Percentiles rank a stretch among this genome's conserved stretches.
Evolutionary conservation across 2,329 filamentous ascomycete species (phyloP).

Genomic region (Gremmenia infestans): DNA sequence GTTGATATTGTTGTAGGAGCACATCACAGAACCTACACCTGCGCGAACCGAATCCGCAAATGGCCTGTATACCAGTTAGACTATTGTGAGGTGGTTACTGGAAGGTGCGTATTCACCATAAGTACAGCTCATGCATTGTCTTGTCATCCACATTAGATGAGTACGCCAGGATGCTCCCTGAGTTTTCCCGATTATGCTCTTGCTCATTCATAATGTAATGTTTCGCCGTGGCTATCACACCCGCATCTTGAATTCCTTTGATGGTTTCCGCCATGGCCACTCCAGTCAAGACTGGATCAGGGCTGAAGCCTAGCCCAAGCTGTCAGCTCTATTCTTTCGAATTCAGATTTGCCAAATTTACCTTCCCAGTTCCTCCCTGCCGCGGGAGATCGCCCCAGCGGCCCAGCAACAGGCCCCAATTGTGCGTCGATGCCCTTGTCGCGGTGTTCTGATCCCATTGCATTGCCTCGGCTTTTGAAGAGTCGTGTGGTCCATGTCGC

Average conservation of each 20-base stretch:
- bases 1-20: slow-evolving; percentile 68
- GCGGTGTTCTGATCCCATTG: slow-evolving; percentile 64
- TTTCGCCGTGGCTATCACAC: slow-evolving; percentile 79
- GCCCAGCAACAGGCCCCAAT: slow-evolving; percentile 69
- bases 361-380: slow-evolving; percentile 67
- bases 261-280: slow-evolving; percentile 67
- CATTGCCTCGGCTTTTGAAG: slow-evolving; percentile 63
- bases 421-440: slow-evolving; percentile 71
- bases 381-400: slow-evolving; percentile 59
- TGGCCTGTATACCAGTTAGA: slow-evolving; percentile 32
- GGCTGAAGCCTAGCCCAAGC: slow-evolving; percentile 45
- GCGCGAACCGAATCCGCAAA: slow-evolving; percentile 57
- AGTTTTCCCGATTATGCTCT: slow-evolving; percentile 38
- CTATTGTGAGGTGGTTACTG: background rate
- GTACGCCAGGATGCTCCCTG: slow-evolving; percentile 49
- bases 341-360: background rate
- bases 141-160: slow-evolving; percentile 60
- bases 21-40: slow-evolving; percentile 78
- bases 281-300: slow-evolving; percentile 73
- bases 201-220: slow-evolving; percentile 69
- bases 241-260: slow-evolving; percentile 73
- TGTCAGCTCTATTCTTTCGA: background rate
- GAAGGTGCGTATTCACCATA: slow-evolving; percentile 38
- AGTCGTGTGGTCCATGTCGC: slow-evolving; percentile 71
- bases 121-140: slow-evolving; percentile 56